These are phyloP conservation scores for Mycena vulgaris DNA, from an alignment of 768 basidiomycete species.

Conservation along the genomic window DNA sequence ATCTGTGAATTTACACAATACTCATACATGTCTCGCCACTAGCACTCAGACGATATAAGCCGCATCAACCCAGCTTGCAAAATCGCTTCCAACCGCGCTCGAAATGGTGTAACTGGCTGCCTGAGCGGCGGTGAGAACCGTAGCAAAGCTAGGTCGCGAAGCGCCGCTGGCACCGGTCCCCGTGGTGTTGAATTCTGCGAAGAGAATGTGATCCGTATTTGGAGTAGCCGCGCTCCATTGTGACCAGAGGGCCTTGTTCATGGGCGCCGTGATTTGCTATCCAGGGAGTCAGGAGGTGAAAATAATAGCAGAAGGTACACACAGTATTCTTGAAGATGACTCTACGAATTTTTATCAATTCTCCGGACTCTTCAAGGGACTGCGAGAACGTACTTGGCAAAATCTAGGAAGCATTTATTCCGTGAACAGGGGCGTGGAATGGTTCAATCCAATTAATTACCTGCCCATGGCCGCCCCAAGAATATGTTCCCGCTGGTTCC, in stretches of 20 bases:
- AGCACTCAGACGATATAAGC: constrained; percentile 51
- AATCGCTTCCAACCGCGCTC: constrained; percentile 64
- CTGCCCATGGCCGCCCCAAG: constrained; percentile 66
- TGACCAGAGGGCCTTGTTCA: constrained; percentile 63
- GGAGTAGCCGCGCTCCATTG: constrained; percentile 57
- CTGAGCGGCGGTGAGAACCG: constrained; percentile 53
- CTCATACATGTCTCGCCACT: too few species aligned
- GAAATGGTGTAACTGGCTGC: constrained; percentile 58
- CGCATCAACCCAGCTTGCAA: constrained; percentile 61
- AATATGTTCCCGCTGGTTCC: constrained; percentile 55
- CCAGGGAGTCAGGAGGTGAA: too few species aligned
- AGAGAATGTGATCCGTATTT: constrained; percentile 59
- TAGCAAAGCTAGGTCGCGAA: constrained; percentile 58
- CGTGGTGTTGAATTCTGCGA: constrained; percentile 63
- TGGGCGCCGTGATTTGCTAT: constrained; percentile 53
- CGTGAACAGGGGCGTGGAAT: too few species aligned
- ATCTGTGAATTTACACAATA: too few species aligned
- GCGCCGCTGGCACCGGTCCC: constrained; percentile 56
- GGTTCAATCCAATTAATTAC: too few species aligned
- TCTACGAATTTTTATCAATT: constrained; percentile 40
- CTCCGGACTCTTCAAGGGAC: too few species aligned
- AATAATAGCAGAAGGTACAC: too few species aligned
- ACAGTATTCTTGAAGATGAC: too few species aligned
- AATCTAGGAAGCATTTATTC: too few species aligned
- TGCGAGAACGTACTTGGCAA: too few species aligned